phyloP scores from a whole-genome alignment of 106 monocot species.

The Apostasia ramifera region DNA sequence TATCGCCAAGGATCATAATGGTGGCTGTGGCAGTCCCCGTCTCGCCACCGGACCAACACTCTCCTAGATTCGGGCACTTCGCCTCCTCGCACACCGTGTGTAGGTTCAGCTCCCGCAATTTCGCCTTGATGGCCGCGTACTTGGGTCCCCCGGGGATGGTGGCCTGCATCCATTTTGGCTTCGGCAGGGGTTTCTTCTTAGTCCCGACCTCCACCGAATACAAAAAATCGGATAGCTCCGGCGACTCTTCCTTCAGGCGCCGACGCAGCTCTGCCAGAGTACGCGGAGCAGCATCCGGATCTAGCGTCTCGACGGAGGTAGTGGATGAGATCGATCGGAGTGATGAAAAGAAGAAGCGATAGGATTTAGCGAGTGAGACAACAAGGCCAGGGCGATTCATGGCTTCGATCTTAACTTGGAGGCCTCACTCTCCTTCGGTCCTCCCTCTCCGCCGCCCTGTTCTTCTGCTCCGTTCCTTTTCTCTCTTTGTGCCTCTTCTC shows the following conservation, averaged over 20 bases:
- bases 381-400: constrained; percentile 15
- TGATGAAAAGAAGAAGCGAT: constrained; percentile 4
- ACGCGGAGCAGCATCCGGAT: constrained; percentile 11
- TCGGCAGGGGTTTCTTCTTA: constrained; percentile 76
- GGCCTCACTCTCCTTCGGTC: too few relatives aligned
- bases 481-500: too few relatives aligned
- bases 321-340: constrained; percentile 9
- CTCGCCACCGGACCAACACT: constrained; percentile 98
- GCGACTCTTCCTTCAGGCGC: constrained; percentile 51
- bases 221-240: constrained; percentile 56
- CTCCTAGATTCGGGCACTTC: constrained; percentile 80
- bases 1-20: constrained; percentile 95
- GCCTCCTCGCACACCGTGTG: constrained; percentile 99
- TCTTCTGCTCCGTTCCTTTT: too few relatives aligned
- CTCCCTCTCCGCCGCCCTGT: too few relatives aligned
- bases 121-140: constrained; percentile 87
- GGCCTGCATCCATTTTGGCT: constrained; percentile 96
- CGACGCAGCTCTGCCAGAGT: constrained; percentile 49
- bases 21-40: constrained; percentile 95
- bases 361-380: constrained; percentile 34
- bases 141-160: constrained; percentile 73
- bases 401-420: not conserved
- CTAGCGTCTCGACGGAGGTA: constrained; percentile 18
- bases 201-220: constrained; percentile 92
- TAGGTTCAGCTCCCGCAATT: constrained; percentile 74